Base-by-base conservation (phyloP, 2,329 filamentous ascomycete genomes). In the Verticillium nubilum region DNA sequence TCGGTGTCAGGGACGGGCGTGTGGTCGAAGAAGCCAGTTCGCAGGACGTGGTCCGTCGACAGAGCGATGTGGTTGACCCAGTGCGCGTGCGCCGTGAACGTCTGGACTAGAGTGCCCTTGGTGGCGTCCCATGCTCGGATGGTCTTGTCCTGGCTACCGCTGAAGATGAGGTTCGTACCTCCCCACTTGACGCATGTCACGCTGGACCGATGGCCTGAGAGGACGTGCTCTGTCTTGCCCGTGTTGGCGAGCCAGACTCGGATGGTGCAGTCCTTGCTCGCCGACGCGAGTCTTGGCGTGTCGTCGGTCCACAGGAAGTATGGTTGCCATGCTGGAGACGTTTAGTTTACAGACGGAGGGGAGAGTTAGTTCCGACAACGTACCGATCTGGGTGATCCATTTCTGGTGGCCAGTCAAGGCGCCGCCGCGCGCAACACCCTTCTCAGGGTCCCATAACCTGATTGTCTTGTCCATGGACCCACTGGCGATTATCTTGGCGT, bases 41-140 rank as follows among this genome's bases (percentile, higher is more conserved):
- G 85, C 35, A 97, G 80, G 2, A 89, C 92, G 69, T 93, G 95
- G 69, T 98, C 95, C 4, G 92, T 97, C 0, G 92, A 97, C 4
- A 99, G 82, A 0, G 95, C 92, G 25, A 99, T 83, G 69, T 97
- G 92, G 71, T 99, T 99, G 29, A 99, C 91, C 86, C 94, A 96
- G 71, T 98, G 95, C 0, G 90, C 91, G 71, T 99, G 96, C 1
- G 89, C 82, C 23, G 84, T 86, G 9, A 98, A 78, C 0, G 89
- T 93, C 72, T 95, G 90, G 58, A 92, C 79, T 25, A 97, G 78
- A 2, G 87, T 92, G 29, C 94, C 95, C 63, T 89, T 87, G 42
- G 82, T 81, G 1, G 90, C 85, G 68, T 95, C 88, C 93, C 94
- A 99, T 4, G 97, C 86, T 66, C 94, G 92, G 66, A 98, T 86